These are phyloP conservation scores for Tricholoma sp. DNA, from an alignment of 768 basidiomycete species.

Conservation along the genomic window DNA sequence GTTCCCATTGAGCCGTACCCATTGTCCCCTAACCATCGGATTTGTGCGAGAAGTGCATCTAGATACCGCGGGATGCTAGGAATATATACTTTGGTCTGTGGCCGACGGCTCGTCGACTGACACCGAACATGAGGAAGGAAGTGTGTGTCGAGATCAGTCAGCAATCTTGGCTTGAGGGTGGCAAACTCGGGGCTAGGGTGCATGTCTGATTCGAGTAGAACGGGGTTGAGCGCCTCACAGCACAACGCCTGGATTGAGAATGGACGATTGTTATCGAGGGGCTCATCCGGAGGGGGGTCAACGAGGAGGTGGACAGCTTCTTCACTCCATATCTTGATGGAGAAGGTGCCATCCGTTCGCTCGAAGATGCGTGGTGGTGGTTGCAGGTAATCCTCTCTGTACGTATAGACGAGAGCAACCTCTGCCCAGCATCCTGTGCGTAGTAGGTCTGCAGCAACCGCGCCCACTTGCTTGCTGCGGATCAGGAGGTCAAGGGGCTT, in stretches of 20 bases:
- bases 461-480: no score
- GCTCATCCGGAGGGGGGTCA: conserved; percentile 1
- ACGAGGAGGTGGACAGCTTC: no score
- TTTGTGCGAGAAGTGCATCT: conserved; percentile 13
- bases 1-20: conserved; percentile 5
- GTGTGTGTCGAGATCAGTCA: conserved; percentile 10
- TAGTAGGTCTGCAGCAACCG: conserved; percentile 12
- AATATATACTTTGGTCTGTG: conserved; percentile 6
- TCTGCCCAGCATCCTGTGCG: conserved; percentile 10
- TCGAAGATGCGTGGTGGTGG: no score
- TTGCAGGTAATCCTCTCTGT: conserved; percentile 14
- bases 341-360: no score
- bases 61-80: conserved; percentile 5
- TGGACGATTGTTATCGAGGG: background rate
- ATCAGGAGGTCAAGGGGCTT: no score
- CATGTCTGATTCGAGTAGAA: conserved; percentile 15
- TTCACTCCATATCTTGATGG: no score
- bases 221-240: no score
- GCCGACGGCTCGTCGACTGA: conserved; percentile 11
- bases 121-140: conserved; percentile 12
- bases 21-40: conserved; percentile 10
- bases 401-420: conserved; percentile 2
- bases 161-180: conserved; percentile 11
- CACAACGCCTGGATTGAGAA: background rate
- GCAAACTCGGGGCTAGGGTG: conserved; percentile 11